phyloP scores from a whole-genome alignment of 2,329 filamentous ascomycete species.

The Neonectria sp. region DNA sequence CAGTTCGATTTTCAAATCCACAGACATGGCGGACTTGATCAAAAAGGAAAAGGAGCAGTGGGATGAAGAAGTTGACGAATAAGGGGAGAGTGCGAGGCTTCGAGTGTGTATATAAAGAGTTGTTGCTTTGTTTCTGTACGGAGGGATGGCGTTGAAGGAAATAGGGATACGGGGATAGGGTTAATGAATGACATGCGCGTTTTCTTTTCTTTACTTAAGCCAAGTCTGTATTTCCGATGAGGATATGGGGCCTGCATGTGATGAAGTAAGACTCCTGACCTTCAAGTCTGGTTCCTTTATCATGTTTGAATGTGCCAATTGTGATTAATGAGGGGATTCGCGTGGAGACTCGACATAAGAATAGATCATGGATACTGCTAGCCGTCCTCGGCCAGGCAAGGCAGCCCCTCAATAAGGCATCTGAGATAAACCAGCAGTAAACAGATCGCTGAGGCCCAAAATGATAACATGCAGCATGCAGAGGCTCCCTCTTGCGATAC shows the following conservation, averaged over 20 bases:
- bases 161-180: constrained; percentile 22
- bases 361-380: no score
- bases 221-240: background rate
- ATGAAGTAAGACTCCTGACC: background rate
- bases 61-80: constrained; percentile 82
- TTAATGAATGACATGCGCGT: constrained; percentile 31
- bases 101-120: constrained; percentile 31
- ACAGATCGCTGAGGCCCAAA: background rate
- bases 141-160: constrained; percentile 36
- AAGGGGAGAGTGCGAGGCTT: constrained; percentile 27
- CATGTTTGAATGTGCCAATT: background rate
- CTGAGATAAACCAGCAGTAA: no score
- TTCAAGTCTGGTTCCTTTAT: background rate
- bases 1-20: constrained; percentile 81
- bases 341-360: no score
- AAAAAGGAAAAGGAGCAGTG: constrained; percentile 84
- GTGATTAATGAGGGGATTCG: no score
- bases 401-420: no score
- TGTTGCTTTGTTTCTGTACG: constrained; percentile 21
- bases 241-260: background rate
- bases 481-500: background rate
- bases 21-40: constrained; percentile 80
- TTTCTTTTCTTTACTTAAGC: background rate
- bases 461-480: background rate
- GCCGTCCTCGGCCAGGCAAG: no score